These are phyloP conservation scores for Chromosphaera perkinsii DNA, from an alignment of 208 protist species.

Conservation along the genomic window DNA sequence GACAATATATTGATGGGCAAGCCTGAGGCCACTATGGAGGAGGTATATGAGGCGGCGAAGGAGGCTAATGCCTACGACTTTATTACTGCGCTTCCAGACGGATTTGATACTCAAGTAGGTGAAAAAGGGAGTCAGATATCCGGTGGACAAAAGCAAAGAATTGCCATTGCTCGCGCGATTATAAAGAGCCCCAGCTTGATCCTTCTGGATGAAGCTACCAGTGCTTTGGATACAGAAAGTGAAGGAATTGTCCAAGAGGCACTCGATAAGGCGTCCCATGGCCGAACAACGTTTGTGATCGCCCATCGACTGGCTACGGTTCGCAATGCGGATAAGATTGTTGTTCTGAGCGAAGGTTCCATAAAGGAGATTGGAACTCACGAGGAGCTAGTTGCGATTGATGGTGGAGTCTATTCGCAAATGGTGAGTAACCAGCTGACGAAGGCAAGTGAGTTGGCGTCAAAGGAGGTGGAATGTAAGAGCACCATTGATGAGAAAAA, in stretches of 20 bases:
- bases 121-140: slow-evolving; percentile 46
- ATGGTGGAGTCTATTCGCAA: no score
- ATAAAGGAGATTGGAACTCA: slow-evolving; percentile 14
- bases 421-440: no score
- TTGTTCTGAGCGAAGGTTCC: slow-evolving; percentile 7
- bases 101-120: slow-evolving; percentile 51
- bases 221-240: slow-evolving; percentile 40
- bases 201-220: slow-evolving; percentile 49
- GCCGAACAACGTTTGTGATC: slow-evolving; percentile 45
- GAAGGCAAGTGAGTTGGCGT: no score
- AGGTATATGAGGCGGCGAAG: slow-evolving; percentile 39
- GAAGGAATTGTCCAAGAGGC: slow-evolving; percentile 35
- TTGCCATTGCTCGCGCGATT: slow-evolving; percentile 43
- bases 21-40: slow-evolving; percentile 34
- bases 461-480: no score
- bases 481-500: no score
- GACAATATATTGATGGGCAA: slow-evolving; percentile 55
- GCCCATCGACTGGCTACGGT: slow-evolving; percentile 44
- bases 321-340: slow-evolving; percentile 28
- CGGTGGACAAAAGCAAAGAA: slow-evolving; percentile 55
- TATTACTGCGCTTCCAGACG: slow-evolving; percentile 31
- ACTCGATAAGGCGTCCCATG: slow-evolving; percentile 3
- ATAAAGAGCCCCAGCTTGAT: slow-evolving; percentile 17
- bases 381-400: slow-evolving; percentile 26
- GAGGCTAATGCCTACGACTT: slow-evolving; percentile 51